Evolutionary conservation across 2,329 filamentous ascomycete genomes (phyloP), one percentile per base, ranked within the genome.

Genomic region (Diplodia intermedia): DNA sequence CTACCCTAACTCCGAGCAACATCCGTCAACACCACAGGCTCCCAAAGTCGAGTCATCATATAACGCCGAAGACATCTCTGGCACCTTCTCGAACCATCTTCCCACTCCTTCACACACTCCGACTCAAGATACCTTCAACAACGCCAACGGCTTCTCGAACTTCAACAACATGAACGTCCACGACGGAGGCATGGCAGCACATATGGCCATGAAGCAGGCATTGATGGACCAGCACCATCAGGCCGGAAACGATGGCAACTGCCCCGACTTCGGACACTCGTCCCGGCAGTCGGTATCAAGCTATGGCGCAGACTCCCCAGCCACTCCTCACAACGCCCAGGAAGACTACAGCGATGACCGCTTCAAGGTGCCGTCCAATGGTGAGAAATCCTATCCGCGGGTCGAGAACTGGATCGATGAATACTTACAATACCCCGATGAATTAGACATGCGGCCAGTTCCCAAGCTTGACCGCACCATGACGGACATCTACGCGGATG

Each of bases 381-480:
- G 86, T 88, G 83, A 88, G 86, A 81, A 70, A 36, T 49, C 67
- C 56, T 71, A 72, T 70, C 56, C 56, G 62, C 73, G 75, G 70
- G 74, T 79, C 70, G 78, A 80, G 61, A 74, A 73, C 49, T 86
- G 85, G 85, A 82, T 87, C 82, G 81, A 87, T 79, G 81, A 87
- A 77, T 88, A 87, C 90, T 93, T 89, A 94, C 89, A 81, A 76
- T 81, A 84, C 78, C 80, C 84, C 80, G 79, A 82, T 75, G 78
- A 82, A 79, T 74, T 84, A 88, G 85, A 88, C 80, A 85, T 77
- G 68, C 78, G 78, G 62, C 71, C 74, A 18, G 77, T 87, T 71
- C 91, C 93, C 31, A 95, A 94, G 79, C 86, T 97, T 71, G 90
- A 93, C 72, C 86, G 93, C 68, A 95, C 93, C 0, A 92, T 95